Base-by-base conservation (phyloP, 371 early-diverging fungal species). In the Mortierella sp. region DNA sequence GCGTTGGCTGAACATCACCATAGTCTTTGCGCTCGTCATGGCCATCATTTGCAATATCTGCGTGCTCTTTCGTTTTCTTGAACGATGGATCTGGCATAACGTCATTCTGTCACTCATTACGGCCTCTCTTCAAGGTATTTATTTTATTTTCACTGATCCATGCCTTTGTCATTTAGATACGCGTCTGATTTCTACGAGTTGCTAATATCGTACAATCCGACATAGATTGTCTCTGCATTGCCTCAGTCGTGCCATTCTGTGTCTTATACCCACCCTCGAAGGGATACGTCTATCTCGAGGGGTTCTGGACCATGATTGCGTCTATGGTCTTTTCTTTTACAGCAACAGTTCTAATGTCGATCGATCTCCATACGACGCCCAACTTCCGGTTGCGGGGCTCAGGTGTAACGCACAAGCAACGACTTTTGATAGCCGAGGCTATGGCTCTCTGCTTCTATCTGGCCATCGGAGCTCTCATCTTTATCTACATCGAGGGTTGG, bases 361-460 rank as follows among this genome's bases (percentile, higher is more conserved):
- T 75, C n/a, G 76, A 75, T 21, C 30, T 75, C 9, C 52, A 64
- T 24, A 31, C 50, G 12, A 75, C 76, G 2, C 70, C 76, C 3
- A 43, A 75, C 21, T 68, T 75, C 32, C 59, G 61, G 30, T 26
- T 64, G 12, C 60, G 48, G n/a, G 76, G 69, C 6, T 69, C 69
- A 23, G 76, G 76, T 7, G 76, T 75, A 21, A 75, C 76, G 5
- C 69, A 64, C 39, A 75, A 75, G 37, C 76, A 75, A 24, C 50
- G 76, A 1, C 51, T 75, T 7, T 41, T 75, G 31, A 75, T 75
- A 14, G 64, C 60, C 0, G 70, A 75, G 26, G 76, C 76, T 19
- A 64, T 75, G 69, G 15, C 51, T 0, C 60, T 75, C 21, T 75
- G 76, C 37, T 69, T 75, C 44, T 75, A 69, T 21, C 43, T 75